Evolutionary conservation across 805 yeast species (phyloP), one percentile per base, ranked within the genome.

Genomic region (Wickerhamomyces alni): DNA sequence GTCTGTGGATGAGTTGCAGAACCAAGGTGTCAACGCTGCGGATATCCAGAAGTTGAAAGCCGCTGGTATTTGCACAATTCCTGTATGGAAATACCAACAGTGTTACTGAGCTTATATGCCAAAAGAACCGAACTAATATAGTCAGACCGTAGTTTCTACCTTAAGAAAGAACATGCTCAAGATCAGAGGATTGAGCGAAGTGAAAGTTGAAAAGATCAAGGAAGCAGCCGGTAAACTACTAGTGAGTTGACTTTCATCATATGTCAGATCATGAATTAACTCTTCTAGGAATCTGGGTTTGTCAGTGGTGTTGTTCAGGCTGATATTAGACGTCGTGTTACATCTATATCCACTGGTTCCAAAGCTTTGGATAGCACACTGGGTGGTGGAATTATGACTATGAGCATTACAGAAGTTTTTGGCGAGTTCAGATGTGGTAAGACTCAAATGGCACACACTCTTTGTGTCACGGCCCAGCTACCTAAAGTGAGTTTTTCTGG

Each of bases 371-470:
- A 83, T 53, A 70, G 77, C 5, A 66, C 81, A 18, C 62, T 83
- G 11, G 88, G 88, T 11, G 91, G 88, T 8, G 89, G 91, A 0
- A 66, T 83, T 31, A 80, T 78, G 65, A 79, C 89, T 0, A 86
- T 85, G 68, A 75, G 85, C 25, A 77, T 82, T 39, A 81, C 88
- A 0, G 91, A 83, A 56, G 87, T 81, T 0, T 83, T 80, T 62
- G 91, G 91, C 1, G 91, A 83, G 51, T 83, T 80, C 49, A 66
- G 91, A 54, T 82, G 89, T 40, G 91, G 91, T 30, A 83, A 83
- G 53, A 82, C 89, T n/a, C 91, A 83, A 57, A 61, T 83, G 56
- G 80, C 89, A 17, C 91, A 83, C 55, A 83, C 91, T 0, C 65
- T 83, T 41, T 82, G 89, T 38, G 87, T 83, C 11, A 80, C 88